These are phyloP conservation scores for Pestalotiopsis sp. DNA, from an alignment of 2,329 filamentous ascomycete species.

Conservation along the genomic window DNA sequence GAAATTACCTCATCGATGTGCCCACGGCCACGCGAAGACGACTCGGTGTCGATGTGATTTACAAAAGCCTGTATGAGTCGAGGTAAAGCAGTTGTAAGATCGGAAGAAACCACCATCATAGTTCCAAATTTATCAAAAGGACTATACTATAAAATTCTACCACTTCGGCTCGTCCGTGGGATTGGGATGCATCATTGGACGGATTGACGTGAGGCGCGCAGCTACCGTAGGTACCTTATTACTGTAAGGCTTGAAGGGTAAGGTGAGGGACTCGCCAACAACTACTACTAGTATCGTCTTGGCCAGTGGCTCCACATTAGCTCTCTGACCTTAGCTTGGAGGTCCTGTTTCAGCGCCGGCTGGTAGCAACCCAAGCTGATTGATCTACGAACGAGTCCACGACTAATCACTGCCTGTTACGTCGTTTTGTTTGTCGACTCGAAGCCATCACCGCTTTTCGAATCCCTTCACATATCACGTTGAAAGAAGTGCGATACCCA, in stretches of 20 bases:
- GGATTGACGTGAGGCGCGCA: background rate
- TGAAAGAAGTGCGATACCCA: background rate
- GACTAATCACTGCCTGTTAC: background rate
- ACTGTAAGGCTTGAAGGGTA: background rate
- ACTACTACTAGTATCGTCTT: background rate
- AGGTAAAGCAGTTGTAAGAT: too few species aligned
- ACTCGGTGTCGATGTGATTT: too few species aligned
- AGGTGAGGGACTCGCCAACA: background rate
- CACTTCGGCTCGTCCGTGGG: too few species aligned
- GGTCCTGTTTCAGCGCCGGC: constrained; percentile 8
- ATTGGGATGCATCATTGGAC: too few species aligned
- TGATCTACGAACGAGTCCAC: background rate
- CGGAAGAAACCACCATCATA: too few species aligned
- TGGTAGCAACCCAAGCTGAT: background rate
- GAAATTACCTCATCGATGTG: too few species aligned
- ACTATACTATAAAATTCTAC: too few species aligned
- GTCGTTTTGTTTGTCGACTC: background rate
- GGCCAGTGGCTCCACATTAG: background rate
- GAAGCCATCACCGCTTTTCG: background rate
- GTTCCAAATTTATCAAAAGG: too few species aligned
- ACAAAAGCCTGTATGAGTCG: too few species aligned
- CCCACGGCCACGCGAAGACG: too few species aligned
- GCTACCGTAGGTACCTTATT: background rate
- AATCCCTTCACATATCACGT: background rate
- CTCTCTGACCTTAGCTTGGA: background rate